Conservation (phyloP, 257 asterid genomes). For the Solanum pimpinellifolium region DNA sequence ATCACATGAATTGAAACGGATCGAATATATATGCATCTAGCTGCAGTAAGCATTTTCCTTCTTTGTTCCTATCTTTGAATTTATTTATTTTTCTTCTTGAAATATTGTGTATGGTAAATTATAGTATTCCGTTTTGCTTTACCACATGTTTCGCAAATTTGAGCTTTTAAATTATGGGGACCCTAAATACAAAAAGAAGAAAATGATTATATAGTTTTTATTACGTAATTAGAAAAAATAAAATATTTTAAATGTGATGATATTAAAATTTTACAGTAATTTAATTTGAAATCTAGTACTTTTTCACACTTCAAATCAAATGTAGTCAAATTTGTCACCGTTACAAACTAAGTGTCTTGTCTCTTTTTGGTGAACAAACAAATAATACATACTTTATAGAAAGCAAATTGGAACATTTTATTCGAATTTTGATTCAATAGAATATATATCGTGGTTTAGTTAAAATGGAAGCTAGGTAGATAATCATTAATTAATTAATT, state of each 20-base stretch:
- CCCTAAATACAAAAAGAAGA: neutral
- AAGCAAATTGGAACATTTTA: neutral
- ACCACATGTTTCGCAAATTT: neutral
- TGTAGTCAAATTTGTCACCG: neutral
- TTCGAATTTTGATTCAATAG: neutral
- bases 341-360: neutral
- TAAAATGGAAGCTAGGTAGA: neutral
- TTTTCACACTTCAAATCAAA: neutral
- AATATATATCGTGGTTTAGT: neutral
- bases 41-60: conserved; percentile 1
- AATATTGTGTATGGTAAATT: neutral
- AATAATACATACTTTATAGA: neutral
- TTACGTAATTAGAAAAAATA: neutral
- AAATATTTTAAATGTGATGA: neutral
- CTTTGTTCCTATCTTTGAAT: neutral
- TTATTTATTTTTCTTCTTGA: neutral
- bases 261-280: neutral
- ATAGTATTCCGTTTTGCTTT: neutral
- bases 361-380: neutral
- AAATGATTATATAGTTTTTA: neutral
- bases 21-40: neutral
- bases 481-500: neutral
- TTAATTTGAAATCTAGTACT: neutral
- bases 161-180: neutral
- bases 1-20: fast-evolving